Evolutionary conservation across 495 filamentous ascomycete genomes (phyloP), one percentile per base, ranked within the genome.

Genomic region (Penicillium paradoxum): DNA sequence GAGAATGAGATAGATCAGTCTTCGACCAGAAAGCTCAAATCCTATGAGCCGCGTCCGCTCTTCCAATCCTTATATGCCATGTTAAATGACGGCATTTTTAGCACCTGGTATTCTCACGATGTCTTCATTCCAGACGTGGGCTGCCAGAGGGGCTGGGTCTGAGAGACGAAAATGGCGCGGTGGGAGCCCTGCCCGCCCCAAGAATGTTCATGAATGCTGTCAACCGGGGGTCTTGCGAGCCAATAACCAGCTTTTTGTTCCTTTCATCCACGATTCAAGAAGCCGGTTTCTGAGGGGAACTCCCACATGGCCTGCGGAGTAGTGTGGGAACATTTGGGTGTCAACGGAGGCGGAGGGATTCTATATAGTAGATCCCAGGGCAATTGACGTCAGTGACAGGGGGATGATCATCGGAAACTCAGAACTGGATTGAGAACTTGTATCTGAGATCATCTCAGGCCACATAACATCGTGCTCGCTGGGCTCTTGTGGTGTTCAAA

Each of bases 131-230:
- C 50, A 19, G 21, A 22, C n/a, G 29, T 53, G 50, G 50, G 50
- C 40, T 53, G 50, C n/a, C 10, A 45, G 21, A 21, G 21, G 32
- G 49, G 34, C n/a, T 10, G 13, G 17, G 11, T 30, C 21, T 27
- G 2, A 30, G 19, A 14, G 37, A 43, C 42, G 49, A 24, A 38
- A 42, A 42, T 42, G 37, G 17, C 25, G 9, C 25, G 9, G 38
- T 22, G 17, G 38, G 17, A 9, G 45, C 6, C 46, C 15, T 39
- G 46, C 19, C 24, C 34, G 11, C 46, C 22, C 19, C 34, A 39
- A 15, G 46, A 49, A 49, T 62, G 59, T 39, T 54, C 43, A 17
- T 2, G 45, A 48, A 48, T 62, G 59, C 46, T 55, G 52, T 48
- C 56, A 47, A 52, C 49, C 55, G 21, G 24, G 32, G 49, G 27